These are phyloP conservation scores for Cladochytrium replicatum DNA, from an alignment of 192 early-diverging fungal species.

Conservation along the genomic window DNA sequence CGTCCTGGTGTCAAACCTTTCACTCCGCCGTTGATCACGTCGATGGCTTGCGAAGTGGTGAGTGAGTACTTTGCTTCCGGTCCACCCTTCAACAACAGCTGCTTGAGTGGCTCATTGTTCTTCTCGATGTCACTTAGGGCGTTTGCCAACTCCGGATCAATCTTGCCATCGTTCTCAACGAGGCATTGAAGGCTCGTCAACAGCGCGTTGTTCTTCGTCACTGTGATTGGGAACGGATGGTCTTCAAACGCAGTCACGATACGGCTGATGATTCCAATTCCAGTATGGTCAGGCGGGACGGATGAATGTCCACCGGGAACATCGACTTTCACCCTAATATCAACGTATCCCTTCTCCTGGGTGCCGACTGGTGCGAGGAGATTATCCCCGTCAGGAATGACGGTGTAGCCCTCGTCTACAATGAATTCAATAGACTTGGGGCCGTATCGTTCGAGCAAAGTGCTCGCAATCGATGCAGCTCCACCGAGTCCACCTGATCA, in stretches of 20 bases:
- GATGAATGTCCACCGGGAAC: slow-evolving; percentile 30
- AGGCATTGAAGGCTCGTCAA: slow-evolving; percentile 12
- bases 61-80: slow-evolving; percentile 6
- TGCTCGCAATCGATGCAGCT: slow-evolving; percentile 2
- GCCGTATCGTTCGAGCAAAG: slow-evolving; percentile 2
- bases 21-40: slow-evolving; percentile 34
- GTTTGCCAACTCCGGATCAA: neutral
- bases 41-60: slow-evolving; percentile 30
- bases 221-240: slow-evolving; percentile 5
- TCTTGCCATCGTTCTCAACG: slow-evolving; percentile 7
- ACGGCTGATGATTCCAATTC: slow-evolving; percentile 18
- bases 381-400: slow-evolving; percentile 1
- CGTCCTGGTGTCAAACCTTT: slow-evolving; percentile 11
- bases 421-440: slow-evolving; percentile 16
- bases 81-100: neutral
- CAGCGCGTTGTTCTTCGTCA: slow-evolving; percentile 17
- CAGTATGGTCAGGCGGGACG: slow-evolving; percentile 29
- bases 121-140: neutral
- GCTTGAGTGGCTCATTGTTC: neutral
- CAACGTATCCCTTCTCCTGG: slow-evolving; percentile 24
- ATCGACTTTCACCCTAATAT: slow-evolving; percentile 4
- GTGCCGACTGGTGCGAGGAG: slow-evolving; percentile 15
- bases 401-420: slow-evolving; percentile 28
- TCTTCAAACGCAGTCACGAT: slow-evolving; percentile 17
- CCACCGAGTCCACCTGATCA: neutral